phyloP scores from a whole-genome alignment of 129 eudicot species.

The Oenanthe sinensis region DNA sequence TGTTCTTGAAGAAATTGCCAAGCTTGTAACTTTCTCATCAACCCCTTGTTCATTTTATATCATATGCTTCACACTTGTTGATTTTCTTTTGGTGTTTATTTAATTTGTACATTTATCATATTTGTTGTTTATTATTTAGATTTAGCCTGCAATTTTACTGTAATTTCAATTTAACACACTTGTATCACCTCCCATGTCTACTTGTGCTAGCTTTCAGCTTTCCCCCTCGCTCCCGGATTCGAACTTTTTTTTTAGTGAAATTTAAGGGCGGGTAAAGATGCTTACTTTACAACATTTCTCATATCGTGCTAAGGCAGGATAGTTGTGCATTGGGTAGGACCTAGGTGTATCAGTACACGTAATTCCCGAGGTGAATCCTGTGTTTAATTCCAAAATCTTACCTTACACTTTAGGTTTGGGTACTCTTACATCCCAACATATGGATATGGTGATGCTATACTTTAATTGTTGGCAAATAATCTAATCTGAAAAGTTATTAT shows the following conservation, averaged over 20 bases:
- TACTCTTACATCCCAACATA: not conserved
- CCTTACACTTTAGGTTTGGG: not conserved
- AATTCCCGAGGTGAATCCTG: not conserved
- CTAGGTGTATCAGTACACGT: not conserved
- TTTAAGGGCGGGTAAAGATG: not conserved
- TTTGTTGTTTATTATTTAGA: not conserved
- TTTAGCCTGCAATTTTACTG: not conserved
- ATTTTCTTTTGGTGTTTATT: too few relatives aligned
- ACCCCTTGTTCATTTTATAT: too few relatives aligned
- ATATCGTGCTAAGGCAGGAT: not conserved
- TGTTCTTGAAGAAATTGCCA: slow-evolving; percentile 88
- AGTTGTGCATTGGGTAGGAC: not conserved
- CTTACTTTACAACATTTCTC: not conserved
- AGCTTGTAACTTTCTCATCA: slow-evolving; percentile 45
- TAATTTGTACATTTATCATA: too few relatives aligned
- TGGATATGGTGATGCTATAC: not conserved
- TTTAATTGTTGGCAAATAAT: not conserved
- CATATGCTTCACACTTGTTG: too few relatives aligned
- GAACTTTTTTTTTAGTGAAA: too few relatives aligned
- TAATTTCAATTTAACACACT: not conserved
- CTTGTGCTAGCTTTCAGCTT: too few relatives aligned
- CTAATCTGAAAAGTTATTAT: not conserved
- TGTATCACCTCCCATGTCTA: not conserved
- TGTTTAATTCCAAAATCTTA: not conserved
- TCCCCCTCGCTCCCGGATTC: not conserved